Evolutionary conservation across 1,284 basidiomycete genomes (phyloP).

Genomic region (Trichosporon sp.): DNA sequence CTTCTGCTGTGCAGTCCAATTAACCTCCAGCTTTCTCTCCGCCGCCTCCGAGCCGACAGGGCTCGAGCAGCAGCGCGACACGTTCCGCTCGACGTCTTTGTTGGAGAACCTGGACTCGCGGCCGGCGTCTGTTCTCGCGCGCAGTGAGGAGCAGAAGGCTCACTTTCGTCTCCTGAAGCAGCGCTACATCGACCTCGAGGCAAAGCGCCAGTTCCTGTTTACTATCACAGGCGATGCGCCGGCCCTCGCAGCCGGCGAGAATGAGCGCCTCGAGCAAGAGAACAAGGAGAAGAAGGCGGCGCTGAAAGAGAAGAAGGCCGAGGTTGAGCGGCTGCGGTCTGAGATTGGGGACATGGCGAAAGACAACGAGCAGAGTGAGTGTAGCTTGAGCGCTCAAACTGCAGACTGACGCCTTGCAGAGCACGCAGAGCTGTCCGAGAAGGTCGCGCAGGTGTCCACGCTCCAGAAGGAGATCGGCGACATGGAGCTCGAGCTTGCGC

Average conservation of each 20-base stretch:
- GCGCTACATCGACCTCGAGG: slow-evolving; percentile 77
- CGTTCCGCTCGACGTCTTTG: not conserved
- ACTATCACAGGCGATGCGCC: slow-evolving; percentile 74
- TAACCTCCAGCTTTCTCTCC: not conserved
- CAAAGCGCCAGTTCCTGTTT: slow-evolving; percentile 77
- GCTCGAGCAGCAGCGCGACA: not conserved
- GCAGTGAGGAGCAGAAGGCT: not conserved
- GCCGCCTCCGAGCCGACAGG: not conserved
- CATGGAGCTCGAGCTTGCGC: slow-evolving; percentile 67
- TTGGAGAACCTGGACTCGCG: not conserved
- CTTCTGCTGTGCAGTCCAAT: no score
- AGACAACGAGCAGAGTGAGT: slow-evolving; percentile 38
- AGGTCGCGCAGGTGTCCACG: slow-evolving; percentile 57
- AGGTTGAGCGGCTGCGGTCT: slow-evolving; percentile 59
- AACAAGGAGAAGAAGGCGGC: slow-evolving; percentile 67
- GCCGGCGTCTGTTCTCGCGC: not conserved
- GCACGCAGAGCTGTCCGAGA: slow-evolving; percentile 27
- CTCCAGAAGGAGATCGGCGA: slow-evolving; percentile 72
- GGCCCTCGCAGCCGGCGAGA: slow-evolving; percentile 44
- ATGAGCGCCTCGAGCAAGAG: slow-evolving; percentile 54
- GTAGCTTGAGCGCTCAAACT: no score
- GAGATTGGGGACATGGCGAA: slow-evolving; percentile 54
- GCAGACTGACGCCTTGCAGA: slow-evolving; percentile 20
- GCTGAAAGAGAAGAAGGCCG: slow-evolving; percentile 62
- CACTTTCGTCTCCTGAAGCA: slow-evolving; percentile 75